phyloP scores from a whole-genome alignment of 176 grass and related monocot genomes.

The Aegilops tauschii region DNA sequence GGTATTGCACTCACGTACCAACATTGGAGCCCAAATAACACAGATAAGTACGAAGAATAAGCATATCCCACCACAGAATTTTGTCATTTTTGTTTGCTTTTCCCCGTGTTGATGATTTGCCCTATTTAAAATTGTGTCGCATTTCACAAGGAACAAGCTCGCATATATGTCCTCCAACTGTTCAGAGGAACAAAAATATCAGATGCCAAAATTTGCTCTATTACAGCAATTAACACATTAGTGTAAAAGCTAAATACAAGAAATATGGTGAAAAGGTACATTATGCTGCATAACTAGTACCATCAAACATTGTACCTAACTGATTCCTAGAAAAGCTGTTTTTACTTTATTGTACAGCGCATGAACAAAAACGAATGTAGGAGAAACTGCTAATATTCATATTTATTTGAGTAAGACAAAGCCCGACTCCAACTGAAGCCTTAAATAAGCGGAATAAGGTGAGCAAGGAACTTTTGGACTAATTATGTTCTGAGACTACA shows the following conservation, averaged over 20 bases:
- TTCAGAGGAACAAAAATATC: slow-evolving; percentile 34
- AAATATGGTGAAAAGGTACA: background rate
- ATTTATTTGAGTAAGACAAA: background rate
- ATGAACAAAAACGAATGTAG: background rate
- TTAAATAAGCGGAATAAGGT: background rate
- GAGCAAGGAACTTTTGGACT: background rate
- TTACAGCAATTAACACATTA: slow-evolving; percentile 4
- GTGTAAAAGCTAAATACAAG: slow-evolving; percentile 16
- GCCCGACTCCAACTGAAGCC: background rate
- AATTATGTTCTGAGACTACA: background rate
- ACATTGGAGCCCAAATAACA: slow-evolving; percentile 99
- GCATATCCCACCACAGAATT: slow-evolving; percentile 96
- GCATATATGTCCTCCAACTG: slow-evolving; percentile 99
- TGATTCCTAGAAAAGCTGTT: background rate
- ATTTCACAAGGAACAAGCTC: slow-evolving; percentile 98
- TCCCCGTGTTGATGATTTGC: slow-evolving; percentile 69
- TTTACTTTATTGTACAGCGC: background rate
- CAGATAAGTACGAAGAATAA: slow-evolving; percentile 97
- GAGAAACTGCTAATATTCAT: background rate
- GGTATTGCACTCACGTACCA: slow-evolving; percentile 53
- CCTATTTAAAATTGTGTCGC: slow-evolving; percentile 85
- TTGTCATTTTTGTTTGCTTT: slow-evolving; percentile 96
- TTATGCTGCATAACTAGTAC: slow-evolving; percentile 1
- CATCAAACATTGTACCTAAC: background rate
- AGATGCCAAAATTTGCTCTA: slow-evolving; percentile 9